phyloP scores from a whole-genome alignment of 257 asterid species.

The Capsicum baccatum region DNA sequence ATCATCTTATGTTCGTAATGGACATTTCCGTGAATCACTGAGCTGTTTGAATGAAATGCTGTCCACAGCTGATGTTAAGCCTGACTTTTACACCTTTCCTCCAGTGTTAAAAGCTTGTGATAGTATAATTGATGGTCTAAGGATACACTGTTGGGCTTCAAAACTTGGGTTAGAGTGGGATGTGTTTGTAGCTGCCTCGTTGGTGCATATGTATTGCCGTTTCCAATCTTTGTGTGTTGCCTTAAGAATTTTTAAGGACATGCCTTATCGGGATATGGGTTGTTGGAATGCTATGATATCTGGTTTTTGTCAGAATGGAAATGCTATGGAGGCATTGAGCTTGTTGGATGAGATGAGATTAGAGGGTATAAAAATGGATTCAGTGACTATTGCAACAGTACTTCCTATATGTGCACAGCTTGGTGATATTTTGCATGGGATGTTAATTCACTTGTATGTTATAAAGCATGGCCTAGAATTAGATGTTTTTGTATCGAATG shows the following conservation, averaged over 20 bases:
- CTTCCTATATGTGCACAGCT: constrained; percentile 74
- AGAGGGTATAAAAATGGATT: constrained; percentile 67
- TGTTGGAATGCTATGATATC: constrained; percentile 94
- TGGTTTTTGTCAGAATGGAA: constrained; percentile 77
- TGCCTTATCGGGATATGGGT: constrained; percentile 85
- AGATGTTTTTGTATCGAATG: constrained; percentile 71
- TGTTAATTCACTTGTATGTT: constrained; percentile 61
- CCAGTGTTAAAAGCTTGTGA: constrained; percentile 73
- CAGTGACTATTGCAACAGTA: constrained; percentile 65
- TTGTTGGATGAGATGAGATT: constrained; percentile 66
- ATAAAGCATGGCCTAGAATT: constrained; percentile 72
- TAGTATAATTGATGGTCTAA: constrained; percentile 56
- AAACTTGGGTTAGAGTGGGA: constrained; percentile 80
- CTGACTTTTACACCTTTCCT: constrained; percentile 82
- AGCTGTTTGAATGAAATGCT: constrained; percentile 65
- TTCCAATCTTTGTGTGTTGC: constrained; percentile 60
- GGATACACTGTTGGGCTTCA: constrained; percentile 71
- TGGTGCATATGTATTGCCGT: constrained; percentile 87
- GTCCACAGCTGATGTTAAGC: constrained; percentile 57
- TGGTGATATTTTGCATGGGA: constrained; percentile 56
- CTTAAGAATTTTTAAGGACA: constrained; percentile 56
- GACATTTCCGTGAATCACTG: constrained; percentile 57
- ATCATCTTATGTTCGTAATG: constrained; percentile 68
- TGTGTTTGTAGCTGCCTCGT: constrained; percentile 79
- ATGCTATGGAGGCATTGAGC: constrained; percentile 56